Evolutionary conservation across 306 rosid species (phyloP).

Genomic region (Luffa aegyptiaca): DNA sequence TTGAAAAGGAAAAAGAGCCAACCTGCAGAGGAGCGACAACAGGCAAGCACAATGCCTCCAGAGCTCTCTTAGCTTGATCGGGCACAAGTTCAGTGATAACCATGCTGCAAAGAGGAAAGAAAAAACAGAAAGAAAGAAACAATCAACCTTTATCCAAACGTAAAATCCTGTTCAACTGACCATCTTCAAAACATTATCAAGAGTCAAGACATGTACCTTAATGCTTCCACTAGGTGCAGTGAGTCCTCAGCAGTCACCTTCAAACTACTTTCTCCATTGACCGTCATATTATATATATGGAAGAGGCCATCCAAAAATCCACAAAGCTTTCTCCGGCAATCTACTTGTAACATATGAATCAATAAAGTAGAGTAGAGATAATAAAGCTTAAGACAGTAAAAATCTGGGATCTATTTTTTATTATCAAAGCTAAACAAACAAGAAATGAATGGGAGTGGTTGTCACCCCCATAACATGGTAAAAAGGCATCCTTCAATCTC

Average conservation of each 20-base stretch:
- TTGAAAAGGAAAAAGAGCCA: constrained; percentile 17
- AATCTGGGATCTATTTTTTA: neutral
- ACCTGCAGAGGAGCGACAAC: constrained; percentile 91
- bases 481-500: neutral
- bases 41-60: constrained; percentile 90
- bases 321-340: constrained; percentile 91
- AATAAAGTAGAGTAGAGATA: neutral
- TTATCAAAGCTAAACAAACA: neutral
- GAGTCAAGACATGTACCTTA: constrained; percentile 42
- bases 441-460: neutral
- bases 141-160: neutral
- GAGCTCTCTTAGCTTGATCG: constrained; percentile 78
- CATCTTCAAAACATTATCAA: neutral
- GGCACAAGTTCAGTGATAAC: constrained; percentile 92
- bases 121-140: too few species aligned
- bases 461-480: neutral
- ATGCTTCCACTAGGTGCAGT: constrained; percentile 88
- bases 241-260: constrained; percentile 96
- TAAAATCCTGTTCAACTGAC: neutral
- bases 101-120: constrained; percentile 34
- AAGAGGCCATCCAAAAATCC: constrained; percentile 93
- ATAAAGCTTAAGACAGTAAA: neutral
- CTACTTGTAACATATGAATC: constrained; percentile 21
- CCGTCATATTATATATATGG: constrained; percentile 74
- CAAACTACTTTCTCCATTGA: constrained; percentile 77